phyloP scores from a whole-genome alignment of 139 green algal genomes.

The Closterium sp. region DNA sequence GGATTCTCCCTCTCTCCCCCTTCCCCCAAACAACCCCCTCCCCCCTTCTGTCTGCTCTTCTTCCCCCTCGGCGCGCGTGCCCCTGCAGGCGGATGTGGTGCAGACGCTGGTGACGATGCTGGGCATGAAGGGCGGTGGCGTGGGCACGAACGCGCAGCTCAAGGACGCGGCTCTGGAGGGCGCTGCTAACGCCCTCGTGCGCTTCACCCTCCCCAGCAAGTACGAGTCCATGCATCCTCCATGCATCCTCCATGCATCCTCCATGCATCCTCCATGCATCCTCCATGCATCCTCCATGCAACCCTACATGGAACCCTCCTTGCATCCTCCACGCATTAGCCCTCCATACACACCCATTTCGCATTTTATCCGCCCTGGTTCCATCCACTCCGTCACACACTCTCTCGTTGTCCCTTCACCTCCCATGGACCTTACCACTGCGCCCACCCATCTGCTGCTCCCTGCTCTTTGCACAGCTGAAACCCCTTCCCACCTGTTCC shows the following conservation, averaged over 20 bases:
- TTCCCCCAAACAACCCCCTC: background rate
- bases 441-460: background rate
- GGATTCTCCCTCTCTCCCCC: background rate
- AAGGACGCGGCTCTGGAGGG: constrained; percentile 13
- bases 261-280: too few relatives aligned
- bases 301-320: too few relatives aligned
- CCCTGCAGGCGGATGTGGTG: constrained; percentile 15
- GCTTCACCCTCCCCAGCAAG: constrained; percentile 34
- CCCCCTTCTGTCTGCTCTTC: background rate
- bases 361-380: too few relatives aligned
- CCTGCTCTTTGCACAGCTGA: background rate
- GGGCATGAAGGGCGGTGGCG: background rate
- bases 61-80: background rate
- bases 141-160: background rate
- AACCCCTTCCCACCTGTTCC: background rate
- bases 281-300: too few relatives aligned
- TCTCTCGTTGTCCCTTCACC: too few relatives aligned
- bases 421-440: too few relatives aligned
- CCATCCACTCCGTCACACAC: too few relatives aligned
- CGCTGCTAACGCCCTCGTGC: constrained; percentile 16
- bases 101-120: constrained; percentile 25
- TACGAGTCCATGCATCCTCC: background rate
- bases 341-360: too few relatives aligned
- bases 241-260: too few relatives aligned
- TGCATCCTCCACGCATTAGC: too few relatives aligned